Evolutionary conservation across 106 monocot species (phyloP).

Genomic region (Dendrobium chrysotoxum): DNA sequence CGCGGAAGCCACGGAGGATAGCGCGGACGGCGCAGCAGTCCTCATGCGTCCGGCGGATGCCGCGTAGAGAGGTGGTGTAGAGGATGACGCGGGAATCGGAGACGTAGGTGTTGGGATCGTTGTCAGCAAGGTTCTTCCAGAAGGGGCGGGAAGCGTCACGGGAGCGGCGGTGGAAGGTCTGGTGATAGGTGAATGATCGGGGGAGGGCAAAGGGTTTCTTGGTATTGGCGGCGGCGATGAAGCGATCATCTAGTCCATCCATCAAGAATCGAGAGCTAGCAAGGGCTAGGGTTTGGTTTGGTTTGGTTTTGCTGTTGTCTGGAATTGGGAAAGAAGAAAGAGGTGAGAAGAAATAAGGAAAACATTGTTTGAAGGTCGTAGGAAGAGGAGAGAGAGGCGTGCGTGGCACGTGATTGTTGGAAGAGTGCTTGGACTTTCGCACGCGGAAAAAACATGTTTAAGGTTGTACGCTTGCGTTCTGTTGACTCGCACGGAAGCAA

Average conservation of each 20-base stretch:
- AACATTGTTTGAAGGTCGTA: neutral
- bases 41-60: constrained; percentile 58
- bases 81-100: constrained; percentile 26
- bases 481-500: too few species aligned
- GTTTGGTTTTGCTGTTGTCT: neutral
- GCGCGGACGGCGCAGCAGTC: constrained; percentile 57
- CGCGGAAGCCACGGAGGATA: constrained; percentile 50
- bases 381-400: neutral
- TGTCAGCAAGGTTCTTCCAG: neutral
- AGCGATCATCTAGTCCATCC: neutral
- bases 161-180: neutral
- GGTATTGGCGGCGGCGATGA: neutral
- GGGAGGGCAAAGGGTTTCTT: constrained; percentile 1
- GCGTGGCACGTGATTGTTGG: neutral
- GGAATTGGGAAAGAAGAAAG: neutral
- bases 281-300: neutral
- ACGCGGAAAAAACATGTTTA: too few species aligned
- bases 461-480: too few species aligned
- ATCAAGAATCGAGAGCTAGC: neutral
- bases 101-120: neutral
- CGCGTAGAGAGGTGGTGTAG: constrained; percentile 64
- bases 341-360: neutral
- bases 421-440: neutral
- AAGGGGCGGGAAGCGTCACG: neutral
- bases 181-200: constrained; percentile 3